These are phyloP conservation scores for Novakomyces olei DNA, from an alignment of 805 yeast species.

Conservation along the genomic window DNA sequence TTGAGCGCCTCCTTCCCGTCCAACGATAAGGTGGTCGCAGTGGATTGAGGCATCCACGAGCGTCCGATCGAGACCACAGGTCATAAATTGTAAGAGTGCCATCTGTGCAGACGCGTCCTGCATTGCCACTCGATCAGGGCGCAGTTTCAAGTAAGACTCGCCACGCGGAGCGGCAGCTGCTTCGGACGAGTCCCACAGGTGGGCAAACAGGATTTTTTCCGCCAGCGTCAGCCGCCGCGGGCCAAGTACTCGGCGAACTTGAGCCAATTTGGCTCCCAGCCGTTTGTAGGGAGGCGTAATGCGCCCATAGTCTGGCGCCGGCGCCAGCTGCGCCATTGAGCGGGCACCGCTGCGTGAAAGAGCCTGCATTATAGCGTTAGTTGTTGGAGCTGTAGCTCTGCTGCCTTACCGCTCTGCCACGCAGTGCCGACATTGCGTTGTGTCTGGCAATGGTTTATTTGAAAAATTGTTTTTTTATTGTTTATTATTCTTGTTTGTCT, in stretches of 20 bases:
- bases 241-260: conserved; percentile 42
- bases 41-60: conserved; percentile 92
- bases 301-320: conserved; percentile 34
- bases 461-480: too few relatives aligned
- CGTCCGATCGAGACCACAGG: conserved; percentile 75
- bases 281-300: conserved; percentile 50
- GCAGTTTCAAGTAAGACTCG: conserved; percentile 69
- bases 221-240: conserved; percentile 76
- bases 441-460: too few relatives aligned
- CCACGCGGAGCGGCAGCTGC: conserved; percentile 31
- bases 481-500: too few relatives aligned
- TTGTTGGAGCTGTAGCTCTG: too few relatives aligned
- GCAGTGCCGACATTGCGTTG: too few relatives aligned
- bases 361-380: too few relatives aligned
- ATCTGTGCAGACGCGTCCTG: conserved; percentile 98
- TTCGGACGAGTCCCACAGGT: conserved; percentile 77
- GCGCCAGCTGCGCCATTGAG: too few relatives aligned
- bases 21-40: conserved; percentile 95
- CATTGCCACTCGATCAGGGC: conserved; percentile 97
- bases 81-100: conserved; percentile 93
- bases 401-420: too few relatives aligned
- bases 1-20: conserved; percentile 70
- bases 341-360: too few relatives aligned
- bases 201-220: conserved; percentile 86
- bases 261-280: conserved; percentile 29